Conservation (phyloP, 768 basidiomycete species). For the Neoboletus magnificus region DNA sequence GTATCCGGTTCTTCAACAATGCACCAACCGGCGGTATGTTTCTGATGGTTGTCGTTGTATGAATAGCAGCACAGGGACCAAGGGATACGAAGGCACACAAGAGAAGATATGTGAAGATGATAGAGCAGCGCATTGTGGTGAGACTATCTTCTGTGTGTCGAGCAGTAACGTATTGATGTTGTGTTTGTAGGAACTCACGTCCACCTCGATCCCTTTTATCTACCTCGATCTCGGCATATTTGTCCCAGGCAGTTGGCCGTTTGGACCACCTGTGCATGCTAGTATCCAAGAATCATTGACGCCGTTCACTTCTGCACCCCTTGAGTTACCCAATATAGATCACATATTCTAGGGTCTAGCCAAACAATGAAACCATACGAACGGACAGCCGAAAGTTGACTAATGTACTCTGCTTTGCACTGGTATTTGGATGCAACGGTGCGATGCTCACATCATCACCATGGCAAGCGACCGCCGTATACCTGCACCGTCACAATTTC, state of each 20-base stretch:
- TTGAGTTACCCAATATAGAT: neutral
- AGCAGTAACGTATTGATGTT: neutral
- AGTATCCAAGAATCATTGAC: neutral
- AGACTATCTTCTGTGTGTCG: neutral
- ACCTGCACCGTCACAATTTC: neutral
- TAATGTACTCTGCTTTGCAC: too few relatives aligned
- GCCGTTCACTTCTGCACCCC: neutral
- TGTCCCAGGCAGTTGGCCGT: constrained; percentile 1
- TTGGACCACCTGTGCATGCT: constrained; percentile 12
- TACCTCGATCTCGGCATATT: neutral
- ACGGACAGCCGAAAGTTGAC: too few relatives aligned
- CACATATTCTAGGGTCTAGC: neutral
- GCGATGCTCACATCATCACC: constrained; percentile 2
- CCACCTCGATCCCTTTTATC: constrained; percentile 13
- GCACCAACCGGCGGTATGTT: constrained; percentile 4
- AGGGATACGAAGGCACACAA: constrained; percentile 15
- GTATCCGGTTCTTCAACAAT: constrained; percentile 20
- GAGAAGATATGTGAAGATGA: constrained; percentile 5
- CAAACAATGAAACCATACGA: neutral
- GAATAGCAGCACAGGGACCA: constrained; percentile 14
- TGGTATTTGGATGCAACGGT: neutral
- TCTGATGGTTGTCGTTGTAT: neutral
- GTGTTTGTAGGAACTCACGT: neutral
- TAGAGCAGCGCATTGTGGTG: constrained; percentile 13
- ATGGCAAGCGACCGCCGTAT: neutral